Evolutionary conservation across 495 filamentous ascomycete genomes (phyloP).

Genomic region (Penicillium chermesinum): DNA sequence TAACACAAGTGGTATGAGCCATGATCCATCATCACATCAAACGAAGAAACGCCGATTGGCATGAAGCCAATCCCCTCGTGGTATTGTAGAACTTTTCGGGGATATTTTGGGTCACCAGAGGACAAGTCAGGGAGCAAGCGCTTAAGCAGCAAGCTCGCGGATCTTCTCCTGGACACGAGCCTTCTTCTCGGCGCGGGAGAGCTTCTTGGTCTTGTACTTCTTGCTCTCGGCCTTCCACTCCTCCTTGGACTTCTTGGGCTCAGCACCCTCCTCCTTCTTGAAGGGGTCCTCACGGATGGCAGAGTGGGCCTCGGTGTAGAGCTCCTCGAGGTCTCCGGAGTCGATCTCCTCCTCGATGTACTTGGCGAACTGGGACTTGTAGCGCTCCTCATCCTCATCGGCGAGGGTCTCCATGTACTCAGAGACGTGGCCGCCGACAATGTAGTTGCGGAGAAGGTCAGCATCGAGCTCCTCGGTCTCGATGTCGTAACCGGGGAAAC

Average conservation of each 20-base stretch:
- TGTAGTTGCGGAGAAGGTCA: slow-evolving; percentile 97
- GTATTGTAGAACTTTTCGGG: slow-evolving; percentile 21
- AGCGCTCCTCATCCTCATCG: slow-evolving; percentile 99
- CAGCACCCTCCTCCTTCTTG: slow-evolving; percentile 83
- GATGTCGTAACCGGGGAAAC: slow-evolving; percentile 97
- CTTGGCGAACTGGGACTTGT: slow-evolving; percentile 93
- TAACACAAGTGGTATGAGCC: slow-evolving; percentile 29
- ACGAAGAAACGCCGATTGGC: slow-evolving; percentile 25
- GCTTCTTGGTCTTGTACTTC: slow-evolving; percentile 75
- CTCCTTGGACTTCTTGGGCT: slow-evolving; percentile 85
- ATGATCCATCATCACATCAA: slow-evolving; percentile 26
- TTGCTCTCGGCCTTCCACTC: slow-evolving; percentile 93
- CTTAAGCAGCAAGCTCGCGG: slow-evolving; percentile 51
- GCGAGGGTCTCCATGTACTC: slow-evolving; percentile 99
- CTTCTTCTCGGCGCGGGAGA: slow-evolving; percentile 72
- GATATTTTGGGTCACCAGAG: slow-evolving; percentile 15
- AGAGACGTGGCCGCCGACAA: slow-evolving; percentile 94
- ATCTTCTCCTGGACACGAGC: slow-evolving; percentile 85
- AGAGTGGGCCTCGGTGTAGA: slow-evolving; percentile 92
- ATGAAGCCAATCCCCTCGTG: slow-evolving; percentile 24
- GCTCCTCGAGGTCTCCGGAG: slow-evolving; percentile 94
- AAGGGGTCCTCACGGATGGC: slow-evolving; percentile 96
- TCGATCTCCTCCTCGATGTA: slow-evolving; percentile 97
- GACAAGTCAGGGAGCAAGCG: slow-evolving; percentile 17
- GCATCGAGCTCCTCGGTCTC: slow-evolving; percentile 96